Conservation (phyloP, 73 alveolate genomes). For the Paramecium sonneborni region DNA sequence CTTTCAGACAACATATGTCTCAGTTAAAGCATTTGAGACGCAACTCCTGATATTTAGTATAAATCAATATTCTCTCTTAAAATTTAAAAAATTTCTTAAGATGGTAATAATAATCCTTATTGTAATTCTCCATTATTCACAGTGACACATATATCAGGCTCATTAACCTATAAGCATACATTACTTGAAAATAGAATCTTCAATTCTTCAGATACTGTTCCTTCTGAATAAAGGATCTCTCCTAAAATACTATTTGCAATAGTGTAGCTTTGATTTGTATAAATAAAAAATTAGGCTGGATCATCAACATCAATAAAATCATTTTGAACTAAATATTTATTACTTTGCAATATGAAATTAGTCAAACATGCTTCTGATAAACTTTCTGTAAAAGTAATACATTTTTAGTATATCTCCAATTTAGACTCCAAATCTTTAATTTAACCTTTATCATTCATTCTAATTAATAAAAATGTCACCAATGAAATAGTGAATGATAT, state of each 20-base stretch:
- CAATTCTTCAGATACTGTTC: neutral
- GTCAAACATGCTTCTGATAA: constrained; percentile 38
- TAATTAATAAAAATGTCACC: neutral
- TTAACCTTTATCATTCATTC: neutral
- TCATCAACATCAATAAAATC: neutral
- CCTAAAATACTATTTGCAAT: neutral
- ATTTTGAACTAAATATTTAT: neutral
- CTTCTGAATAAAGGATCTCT: neutral
- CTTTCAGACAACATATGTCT: neutral
- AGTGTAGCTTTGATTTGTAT: neutral
- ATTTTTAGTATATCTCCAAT: neutral
- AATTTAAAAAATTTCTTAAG: neutral
- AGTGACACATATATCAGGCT: neutral
- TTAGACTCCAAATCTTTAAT: neutral
- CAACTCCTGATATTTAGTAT: neutral
- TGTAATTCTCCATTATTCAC: neutral
- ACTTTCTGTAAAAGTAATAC: constrained; percentile 33
- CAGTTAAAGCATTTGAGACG: neutral
- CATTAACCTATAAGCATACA: neutral
- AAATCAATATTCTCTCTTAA: constrained; percentile 27
- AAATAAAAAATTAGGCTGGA: neutral
- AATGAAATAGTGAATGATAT: neutral
- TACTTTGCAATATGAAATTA: neutral
- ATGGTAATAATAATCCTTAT: constrained; percentile 40
- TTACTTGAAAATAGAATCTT: neutral